A percentile compares a stretch with the other conserved stretches of the same genome.
These are phyloP conservation scores for Nicotiana attenuata DNA, from an alignment of 257 asterid genomes.

Conservation along the genomic window DNA sequence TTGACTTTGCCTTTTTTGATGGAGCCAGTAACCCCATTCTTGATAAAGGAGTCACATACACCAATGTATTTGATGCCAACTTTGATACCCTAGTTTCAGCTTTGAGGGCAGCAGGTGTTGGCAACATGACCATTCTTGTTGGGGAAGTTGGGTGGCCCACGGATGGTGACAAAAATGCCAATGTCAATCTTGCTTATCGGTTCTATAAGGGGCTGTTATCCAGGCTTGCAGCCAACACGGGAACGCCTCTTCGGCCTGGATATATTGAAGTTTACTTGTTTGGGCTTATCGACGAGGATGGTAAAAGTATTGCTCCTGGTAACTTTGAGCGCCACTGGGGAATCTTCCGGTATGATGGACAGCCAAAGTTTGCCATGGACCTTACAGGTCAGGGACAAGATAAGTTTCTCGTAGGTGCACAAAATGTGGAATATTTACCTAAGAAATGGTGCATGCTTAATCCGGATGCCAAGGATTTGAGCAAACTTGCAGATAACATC, in stretches of 20 bases:
- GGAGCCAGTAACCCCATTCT: conserved; percentile 49
- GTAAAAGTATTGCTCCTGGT: conserved; percentile 69
- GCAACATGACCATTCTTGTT: conserved; percentile 57
- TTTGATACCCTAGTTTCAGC: conserved; percentile 69
- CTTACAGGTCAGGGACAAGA: conserved; percentile 44
- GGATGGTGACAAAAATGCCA: conserved; percentile 60
- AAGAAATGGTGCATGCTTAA: conserved; percentile 54
- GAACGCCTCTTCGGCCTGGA: conserved; percentile 75
- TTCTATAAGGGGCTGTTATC: conserved; percentile 65
- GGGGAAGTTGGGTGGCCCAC: conserved; percentile 94
- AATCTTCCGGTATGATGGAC: conserved; percentile 68
- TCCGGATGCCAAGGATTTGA: conserved; percentile 42
- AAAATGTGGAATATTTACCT: conserved; percentile 53
- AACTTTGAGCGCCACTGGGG: conserved; percentile 86
- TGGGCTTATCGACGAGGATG: conserved; percentile 78
- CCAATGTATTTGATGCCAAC: conserved; percentile 75
- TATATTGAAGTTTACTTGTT: conserved; percentile 61
- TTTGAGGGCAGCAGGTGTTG: conserved; percentile 43
- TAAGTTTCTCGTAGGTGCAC: conserved; percentile 50
- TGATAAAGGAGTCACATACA: conserved; percentile 45
- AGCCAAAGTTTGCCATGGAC: conserved; percentile 75
- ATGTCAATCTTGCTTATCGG: conserved; percentile 41
- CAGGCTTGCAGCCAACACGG: conserved; percentile 53
- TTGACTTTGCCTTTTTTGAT: conserved; percentile 68
- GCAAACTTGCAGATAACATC: conserved; percentile 51